These are phyloP conservation scores for Gymnopus androsaceus DNA, from an alignment of 1,284 basidiomycete genomes.

Conservation along the genomic window DNA sequence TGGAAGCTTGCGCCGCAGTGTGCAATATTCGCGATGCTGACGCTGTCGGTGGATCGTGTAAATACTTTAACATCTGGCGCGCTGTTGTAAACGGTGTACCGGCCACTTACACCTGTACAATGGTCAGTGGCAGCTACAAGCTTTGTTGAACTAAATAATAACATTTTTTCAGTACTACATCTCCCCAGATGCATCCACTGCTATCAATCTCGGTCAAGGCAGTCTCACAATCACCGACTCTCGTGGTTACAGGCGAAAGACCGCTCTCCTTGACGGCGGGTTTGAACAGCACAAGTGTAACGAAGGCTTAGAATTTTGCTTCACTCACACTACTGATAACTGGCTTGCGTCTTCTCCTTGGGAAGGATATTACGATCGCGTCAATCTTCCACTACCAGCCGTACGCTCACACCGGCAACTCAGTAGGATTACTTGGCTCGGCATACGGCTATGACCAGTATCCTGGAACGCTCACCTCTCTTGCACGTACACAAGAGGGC, in stretches of 20 bases:
- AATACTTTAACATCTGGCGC: constrained; percentile 30
- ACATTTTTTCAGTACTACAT: constrained; percentile 20
- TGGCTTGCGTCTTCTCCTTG: constrained; percentile 32
- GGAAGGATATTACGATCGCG: constrained; percentile 33
- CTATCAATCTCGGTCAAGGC: constrained; percentile 18
- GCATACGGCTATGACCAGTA: constrained; percentile 30
- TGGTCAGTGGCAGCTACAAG: constrained; percentile 1
- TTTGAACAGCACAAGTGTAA: constrained; percentile 34
- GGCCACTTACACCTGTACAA: constrained; percentile 25
- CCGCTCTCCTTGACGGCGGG: constrained; percentile 32
- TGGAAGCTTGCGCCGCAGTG: constrained; percentile 21
- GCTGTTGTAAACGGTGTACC: constrained; percentile 19
- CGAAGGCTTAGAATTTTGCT: constrained; percentile 29
- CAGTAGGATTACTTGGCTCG: constrained; percentile 35
- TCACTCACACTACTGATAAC: constrained; percentile 26
- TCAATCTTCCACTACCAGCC: constrained; percentile 35
- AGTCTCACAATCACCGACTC: constrained; percentile 20
- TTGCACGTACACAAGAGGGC: constrained; percentile 30
- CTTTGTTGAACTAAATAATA: not conserved
- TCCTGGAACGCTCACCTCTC: constrained; percentile 33
- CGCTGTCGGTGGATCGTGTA: constrained; percentile 20
- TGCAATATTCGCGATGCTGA: constrained; percentile 23
- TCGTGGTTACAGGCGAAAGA: constrained; percentile 34
- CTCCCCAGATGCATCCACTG: constrained; percentile 19
- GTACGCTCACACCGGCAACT: constrained; percentile 33